phyloP scores from a whole-genome alignment of 179 eudicot species.

The Sideroxylon spinosum region DNA sequence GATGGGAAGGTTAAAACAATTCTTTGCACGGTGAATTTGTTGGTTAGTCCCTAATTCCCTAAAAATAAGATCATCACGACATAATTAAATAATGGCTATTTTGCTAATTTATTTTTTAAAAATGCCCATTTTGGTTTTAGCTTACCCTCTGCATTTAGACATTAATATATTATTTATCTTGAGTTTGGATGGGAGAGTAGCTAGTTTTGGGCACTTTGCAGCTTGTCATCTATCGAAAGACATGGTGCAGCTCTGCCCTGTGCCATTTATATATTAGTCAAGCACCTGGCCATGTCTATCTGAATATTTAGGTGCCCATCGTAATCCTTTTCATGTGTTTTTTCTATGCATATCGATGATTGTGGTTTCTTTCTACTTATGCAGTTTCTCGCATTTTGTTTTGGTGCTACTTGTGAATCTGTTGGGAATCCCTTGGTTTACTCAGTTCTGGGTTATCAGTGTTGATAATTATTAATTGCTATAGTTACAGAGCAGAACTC shows the following conservation, averaged over 20 bases:
- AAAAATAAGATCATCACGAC: not conserved
- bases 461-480: constrained; percentile 2
- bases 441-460: not conserved
- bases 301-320: not conserved
- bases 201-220: not conserved
- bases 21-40: not conserved
- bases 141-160: no score
- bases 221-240: not conserved
- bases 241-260: not conserved
- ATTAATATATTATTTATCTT: not conserved
- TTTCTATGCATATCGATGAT: not conserved
- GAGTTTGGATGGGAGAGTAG: not conserved
- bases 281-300: not conserved
- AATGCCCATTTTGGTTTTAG: no score
- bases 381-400: not conserved
- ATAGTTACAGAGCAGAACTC: constrained; percentile 20
- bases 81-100: not conserved
- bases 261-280: not conserved
- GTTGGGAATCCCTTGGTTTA: not conserved
- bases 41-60: not conserved
- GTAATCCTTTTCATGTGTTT: not conserved
- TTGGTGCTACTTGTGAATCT: not conserved
- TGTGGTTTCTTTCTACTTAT: not conserved
- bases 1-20: not conserved
- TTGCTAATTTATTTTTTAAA: not conserved